Percentiles rank a stretch among this genome's conserved stretches.
Conservation (phyloP, 371 early-diverging fungal species). For the Agmasoma carcini region DNA sequence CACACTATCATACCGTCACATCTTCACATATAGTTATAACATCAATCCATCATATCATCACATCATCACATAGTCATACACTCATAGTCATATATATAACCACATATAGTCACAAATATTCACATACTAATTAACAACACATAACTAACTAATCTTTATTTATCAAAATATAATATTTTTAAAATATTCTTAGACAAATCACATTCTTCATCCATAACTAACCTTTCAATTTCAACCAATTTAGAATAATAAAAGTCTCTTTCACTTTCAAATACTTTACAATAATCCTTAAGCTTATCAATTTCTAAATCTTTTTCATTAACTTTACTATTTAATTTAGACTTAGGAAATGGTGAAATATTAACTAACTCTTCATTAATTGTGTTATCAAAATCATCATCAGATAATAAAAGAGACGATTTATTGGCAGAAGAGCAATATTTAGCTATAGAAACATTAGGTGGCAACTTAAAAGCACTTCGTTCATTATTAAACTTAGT, state of each 20-base stretch:
- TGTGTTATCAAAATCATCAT: too few species aligned
- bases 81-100: background rate
- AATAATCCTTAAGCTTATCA: too few species aligned
- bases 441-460: too few species aligned
- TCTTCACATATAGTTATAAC: background rate
- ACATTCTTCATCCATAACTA: conserved; percentile 3
- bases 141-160: background rate
- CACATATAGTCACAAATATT: background rate
- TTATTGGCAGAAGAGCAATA: too few species aligned
- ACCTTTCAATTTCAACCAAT: conserved; percentile 30
- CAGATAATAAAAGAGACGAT: too few species aligned
- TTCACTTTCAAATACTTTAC: conserved; percentile 27
- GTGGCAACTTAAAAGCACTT: too few species aligned
- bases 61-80: background rate
- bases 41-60: background rate
- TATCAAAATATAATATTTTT: conserved; percentile 24
- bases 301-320: too few species aligned
- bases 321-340: too few species aligned
- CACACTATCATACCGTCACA: too few species aligned
- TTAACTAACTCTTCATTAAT: too few species aligned
- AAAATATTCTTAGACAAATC: conserved; percentile 14
- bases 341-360: too few species aligned
- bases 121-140: background rate
- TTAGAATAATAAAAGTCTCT: conserved; percentile 39
- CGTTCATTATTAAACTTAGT: too few species aligned